Evolutionary conservation across 345 rosid species (phyloP), one percentile per base, ranked within the genome.

Genomic region (Corymbia maculata): DNA sequence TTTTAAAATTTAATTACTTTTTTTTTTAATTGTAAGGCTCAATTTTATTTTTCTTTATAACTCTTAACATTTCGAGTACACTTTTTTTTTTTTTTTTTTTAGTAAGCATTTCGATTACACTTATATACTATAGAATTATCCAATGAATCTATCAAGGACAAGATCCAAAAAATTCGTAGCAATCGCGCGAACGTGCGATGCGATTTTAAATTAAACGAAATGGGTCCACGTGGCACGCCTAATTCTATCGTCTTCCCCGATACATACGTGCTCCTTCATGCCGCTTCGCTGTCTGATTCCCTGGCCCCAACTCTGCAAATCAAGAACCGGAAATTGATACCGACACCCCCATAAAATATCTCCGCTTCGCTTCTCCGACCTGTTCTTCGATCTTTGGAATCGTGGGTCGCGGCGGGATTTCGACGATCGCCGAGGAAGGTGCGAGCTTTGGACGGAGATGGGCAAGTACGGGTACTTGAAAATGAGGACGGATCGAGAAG

Each of bases 391-490:
- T 75, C 8, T 75, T 36, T 6, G 84, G 49, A 42, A 75, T 75
- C 84, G 84, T 42, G 84, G 84, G 84, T 75, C 49, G 84, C 28
- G 2, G 84, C 84, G 6, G 10, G 84, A 36, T 75, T 9, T 21
- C 28, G 49, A 75, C 85, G 53, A 2, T 28, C 42, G 52, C 15
- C 14, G 70, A 5, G 61, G n/a, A 79, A 30, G 49, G 88, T 30
- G 14, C 28, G 82, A 70, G 47, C 15, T 28, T 49, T 13, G 24
- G 32, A 12, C 12, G 19, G 44, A 79, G 19, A 90, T 85, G 91
- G 89, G 90, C 88, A 91, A 84, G 89, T 32, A 86, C 32, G 86
- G 91, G 64, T 88, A 88, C 68, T 64, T 88, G 85, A 87, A 85
- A 21, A 90, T 80, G 93, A 92, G 90, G 82, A 82, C 86, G 30